Conservation (phyloP, 208 protist genomes). For the Crithidia bombi region DNA sequence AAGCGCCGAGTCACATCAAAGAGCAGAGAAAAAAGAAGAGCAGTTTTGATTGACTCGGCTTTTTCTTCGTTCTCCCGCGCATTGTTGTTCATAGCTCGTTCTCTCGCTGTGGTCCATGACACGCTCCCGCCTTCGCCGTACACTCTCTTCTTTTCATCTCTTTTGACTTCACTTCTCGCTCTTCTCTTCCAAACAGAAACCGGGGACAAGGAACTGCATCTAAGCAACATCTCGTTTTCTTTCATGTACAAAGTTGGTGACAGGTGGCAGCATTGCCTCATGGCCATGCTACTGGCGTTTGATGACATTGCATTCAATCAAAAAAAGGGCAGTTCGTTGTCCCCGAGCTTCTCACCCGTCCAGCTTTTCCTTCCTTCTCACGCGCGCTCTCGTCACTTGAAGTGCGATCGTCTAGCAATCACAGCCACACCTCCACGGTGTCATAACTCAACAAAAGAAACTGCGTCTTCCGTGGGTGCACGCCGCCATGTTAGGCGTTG, state of each 20-base stretch:
- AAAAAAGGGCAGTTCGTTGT: slow-evolving; percentile 5
- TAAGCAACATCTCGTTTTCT: neutral
- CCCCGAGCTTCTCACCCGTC: slow-evolving; percentile 13
- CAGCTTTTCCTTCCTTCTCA: slow-evolving; percentile 21
- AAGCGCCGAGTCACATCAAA: too few relatives aligned
- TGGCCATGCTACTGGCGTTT: too few relatives aligned
- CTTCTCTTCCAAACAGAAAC: slow-evolving; percentile 11
- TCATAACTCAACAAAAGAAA: neutral
- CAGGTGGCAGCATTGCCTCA: too few relatives aligned
- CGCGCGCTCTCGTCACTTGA: slow-evolving; percentile 16
- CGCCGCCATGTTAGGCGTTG: too few relatives aligned
- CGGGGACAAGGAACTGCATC: neutral
- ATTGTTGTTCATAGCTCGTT: neutral
- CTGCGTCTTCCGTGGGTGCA: neutral
- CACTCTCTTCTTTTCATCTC: slow-evolving; percentile 2
- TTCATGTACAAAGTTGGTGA: too few relatives aligned
- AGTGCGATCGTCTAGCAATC: neutral
- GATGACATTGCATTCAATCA: too few relatives aligned
- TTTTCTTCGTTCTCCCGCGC: neutral
- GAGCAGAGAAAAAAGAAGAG: neutral
- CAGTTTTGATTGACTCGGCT: neutral
- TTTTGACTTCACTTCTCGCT: slow-evolving; percentile 12
- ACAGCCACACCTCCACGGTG: neutral
- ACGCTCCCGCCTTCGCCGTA: neutral
- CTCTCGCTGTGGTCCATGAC: too few relatives aligned